A percentile compares a stretch with the other conserved stretches of the same genome.
Evolutionary conservation across 83 land plant species (phyloP).

Genomic region (Picea abies): DNA sequence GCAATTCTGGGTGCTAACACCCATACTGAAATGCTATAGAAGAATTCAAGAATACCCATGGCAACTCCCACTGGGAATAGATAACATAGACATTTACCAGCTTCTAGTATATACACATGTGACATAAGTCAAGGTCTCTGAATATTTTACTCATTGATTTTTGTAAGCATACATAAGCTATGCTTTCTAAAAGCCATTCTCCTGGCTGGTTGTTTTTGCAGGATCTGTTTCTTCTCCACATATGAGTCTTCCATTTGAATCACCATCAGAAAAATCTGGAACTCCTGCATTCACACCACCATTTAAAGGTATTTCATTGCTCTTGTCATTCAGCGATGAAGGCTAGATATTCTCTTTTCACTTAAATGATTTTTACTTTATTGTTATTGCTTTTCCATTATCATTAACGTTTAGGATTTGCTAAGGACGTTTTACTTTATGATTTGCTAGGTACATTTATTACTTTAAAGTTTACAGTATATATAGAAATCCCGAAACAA

Average conservation of each 20-base stretch:
- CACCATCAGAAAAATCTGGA: neutral
- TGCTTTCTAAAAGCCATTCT: neutral
- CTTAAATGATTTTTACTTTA: neutral
- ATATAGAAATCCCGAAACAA: neutral
- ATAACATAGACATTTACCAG: neutral
- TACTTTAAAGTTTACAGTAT: neutral
- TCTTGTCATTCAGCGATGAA: neutral
- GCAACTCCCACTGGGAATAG: neutral
- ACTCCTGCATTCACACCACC: neutral
- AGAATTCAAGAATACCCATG: neutral
- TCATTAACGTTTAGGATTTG: neutral
- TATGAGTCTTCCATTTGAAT: neutral
- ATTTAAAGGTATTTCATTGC: neutral
- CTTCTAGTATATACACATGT: neutral
- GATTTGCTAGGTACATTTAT: neutral
- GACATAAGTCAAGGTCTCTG: neutral
- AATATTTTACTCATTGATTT: neutral
- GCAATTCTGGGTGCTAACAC: no score
- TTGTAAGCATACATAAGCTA: neutral
- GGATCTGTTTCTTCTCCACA: conserved; percentile 9
- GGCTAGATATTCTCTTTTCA: neutral
- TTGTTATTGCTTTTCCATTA: neutral
- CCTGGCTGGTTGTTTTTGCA: neutral
- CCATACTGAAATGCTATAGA: neutral
- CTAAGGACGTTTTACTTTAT: neutral